Evolutionary conservation across 768 basidiomycete species (phyloP).

Genomic region (Suillus subalutaceus): DNA sequence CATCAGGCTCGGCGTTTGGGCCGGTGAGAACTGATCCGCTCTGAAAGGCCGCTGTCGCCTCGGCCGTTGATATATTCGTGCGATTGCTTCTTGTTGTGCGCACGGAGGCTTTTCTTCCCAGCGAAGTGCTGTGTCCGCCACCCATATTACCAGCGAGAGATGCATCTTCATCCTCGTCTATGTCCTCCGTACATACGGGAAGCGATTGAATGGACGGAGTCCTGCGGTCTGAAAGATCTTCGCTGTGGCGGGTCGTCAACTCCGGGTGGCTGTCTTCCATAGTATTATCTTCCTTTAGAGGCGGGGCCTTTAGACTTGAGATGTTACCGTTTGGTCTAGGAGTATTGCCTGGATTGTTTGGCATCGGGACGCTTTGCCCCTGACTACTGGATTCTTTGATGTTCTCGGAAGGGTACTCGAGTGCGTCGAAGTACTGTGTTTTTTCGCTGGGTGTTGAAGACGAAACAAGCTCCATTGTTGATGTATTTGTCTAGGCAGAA

Average conservation of each 20-base stretch:
- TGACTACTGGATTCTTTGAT: background rate
- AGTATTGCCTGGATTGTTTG: background rate
- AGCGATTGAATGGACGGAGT: conserved; percentile 29
- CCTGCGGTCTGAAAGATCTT: background rate
- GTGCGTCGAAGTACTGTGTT: conserved; percentile 50
- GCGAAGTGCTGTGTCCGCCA: background rate
- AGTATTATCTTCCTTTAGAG: background rate
- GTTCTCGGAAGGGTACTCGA: conserved; percentile 15
- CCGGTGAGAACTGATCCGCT: conserved; percentile 58
- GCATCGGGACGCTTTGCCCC: background rate
- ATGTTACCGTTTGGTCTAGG: conserved; percentile 2
- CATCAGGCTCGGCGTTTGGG: conserved; percentile 44
- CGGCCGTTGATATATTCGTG: conserved; percentile 12
- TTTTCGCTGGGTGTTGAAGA: conserved; percentile 35
- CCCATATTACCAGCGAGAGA: background rate
- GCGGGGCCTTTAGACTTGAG: background rate
- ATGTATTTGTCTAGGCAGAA: background rate
- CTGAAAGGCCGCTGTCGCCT: conserved; percentile 42
- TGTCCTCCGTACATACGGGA: conserved; percentile 16
- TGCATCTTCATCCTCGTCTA: conserved; percentile 15
- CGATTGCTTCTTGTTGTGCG: conserved; percentile 26
- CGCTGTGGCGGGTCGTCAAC: background rate
- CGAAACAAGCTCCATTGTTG: background rate
- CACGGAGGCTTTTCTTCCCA: conserved; percentile 26
- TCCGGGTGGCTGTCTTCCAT: background rate